These are phyloP conservation scores for Hydnomerulius pinastri DNA, from an alignment of 768 basidiomycete genomes.

Conservation along the genomic window DNA sequence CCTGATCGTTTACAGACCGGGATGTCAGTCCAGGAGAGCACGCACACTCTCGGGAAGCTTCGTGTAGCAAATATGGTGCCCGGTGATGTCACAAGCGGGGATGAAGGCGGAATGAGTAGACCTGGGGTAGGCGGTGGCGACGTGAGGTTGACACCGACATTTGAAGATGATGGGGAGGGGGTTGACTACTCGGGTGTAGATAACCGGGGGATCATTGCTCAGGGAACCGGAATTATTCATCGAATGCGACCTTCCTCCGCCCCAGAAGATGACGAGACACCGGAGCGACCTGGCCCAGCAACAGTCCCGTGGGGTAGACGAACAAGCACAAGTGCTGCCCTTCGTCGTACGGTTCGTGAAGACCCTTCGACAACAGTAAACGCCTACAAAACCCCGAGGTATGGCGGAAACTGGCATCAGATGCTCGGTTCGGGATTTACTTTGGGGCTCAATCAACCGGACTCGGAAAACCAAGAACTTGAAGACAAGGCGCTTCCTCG, in stretches of 20 bases:
- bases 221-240: neutral
- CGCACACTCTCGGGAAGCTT: slow-evolving; percentile 43
- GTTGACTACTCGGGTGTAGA: neutral
- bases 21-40: slow-evolving; percentile 31
- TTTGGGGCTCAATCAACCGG: neutral
- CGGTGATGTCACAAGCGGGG: slow-evolving; percentile 43
- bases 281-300: slow-evolving; percentile 23
- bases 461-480: neutral
- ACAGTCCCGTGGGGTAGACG: slow-evolving; percentile 31
- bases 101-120: slow-evolving; percentile 28
- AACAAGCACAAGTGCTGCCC: slow-evolving; percentile 24
- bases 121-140: neutral
- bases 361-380: slow-evolving; percentile 5
- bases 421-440: neutral
- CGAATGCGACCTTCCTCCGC: neutral
- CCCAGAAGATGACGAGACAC: slow-evolving; percentile 3
- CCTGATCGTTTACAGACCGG: slow-evolving; percentile 15
- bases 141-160: neutral
- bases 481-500: too few species aligned
- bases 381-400: slow-evolving; percentile 9
- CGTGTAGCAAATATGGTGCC: slow-evolving; percentile 51
- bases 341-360: slow-evolving; percentile 13
- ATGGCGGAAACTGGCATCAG: slow-evolving; percentile 15
- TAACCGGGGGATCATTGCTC: slow-evolving; percentile 11
- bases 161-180: neutral